Conservation (phyloP, 2,329 filamentous ascomycete species). For the Hypoxylon sp. region DNA sequence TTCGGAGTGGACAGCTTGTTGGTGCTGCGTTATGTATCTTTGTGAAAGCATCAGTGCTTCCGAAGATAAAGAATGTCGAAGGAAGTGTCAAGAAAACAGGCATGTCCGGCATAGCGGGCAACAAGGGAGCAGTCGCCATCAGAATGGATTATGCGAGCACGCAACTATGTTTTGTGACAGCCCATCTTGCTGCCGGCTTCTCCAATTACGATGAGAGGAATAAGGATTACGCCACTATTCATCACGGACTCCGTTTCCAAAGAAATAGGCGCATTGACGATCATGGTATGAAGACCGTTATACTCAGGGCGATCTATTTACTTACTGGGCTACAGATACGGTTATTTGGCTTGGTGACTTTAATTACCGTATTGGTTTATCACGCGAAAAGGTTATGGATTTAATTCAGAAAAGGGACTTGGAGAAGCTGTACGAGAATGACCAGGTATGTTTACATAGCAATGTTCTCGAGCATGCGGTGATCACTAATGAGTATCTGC, state of each 20-base stretch:
- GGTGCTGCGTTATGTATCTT: slow-evolving; percentile 94
- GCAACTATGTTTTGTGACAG: slow-evolving; percentile 93
- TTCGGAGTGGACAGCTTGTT: slow-evolving; percentile 93
- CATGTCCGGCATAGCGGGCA: slow-evolving; percentile 96
- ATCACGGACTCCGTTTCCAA: slow-evolving; percentile 89
- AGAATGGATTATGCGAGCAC: slow-evolving; percentile 95
- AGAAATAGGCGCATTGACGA: slow-evolving; percentile 91
- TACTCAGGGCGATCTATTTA: not conserved
- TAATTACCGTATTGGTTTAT: slow-evolving; percentile 94
- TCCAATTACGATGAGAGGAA: slow-evolving; percentile 97
- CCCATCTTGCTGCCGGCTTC: slow-evolving; percentile 95
- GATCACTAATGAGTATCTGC: slow-evolving; percentile 35
- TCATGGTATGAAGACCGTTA: slow-evolving; percentile 71
- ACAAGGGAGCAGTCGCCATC: slow-evolving; percentile 97
- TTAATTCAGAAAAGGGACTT: slow-evolving; percentile 81
- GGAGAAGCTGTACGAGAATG: slow-evolving; percentile 87
- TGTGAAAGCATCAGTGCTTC: slow-evolving; percentile 82
- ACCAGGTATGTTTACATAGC: slow-evolving; percentile 73
- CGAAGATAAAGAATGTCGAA: slow-evolving; percentile 94
- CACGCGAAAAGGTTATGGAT: slow-evolving; percentile 81
- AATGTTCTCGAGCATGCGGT: not conserved
- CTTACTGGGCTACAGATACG: slow-evolving; percentile 64
- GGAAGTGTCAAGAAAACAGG: slow-evolving; percentile 94
- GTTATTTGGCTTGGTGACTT: slow-evolving; percentile 98
- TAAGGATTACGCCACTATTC: slow-evolving; percentile 90